Evolutionary conservation across 1,284 basidiomycete genomes (phyloP).

Genomic region (Boletus smithii): DNA sequence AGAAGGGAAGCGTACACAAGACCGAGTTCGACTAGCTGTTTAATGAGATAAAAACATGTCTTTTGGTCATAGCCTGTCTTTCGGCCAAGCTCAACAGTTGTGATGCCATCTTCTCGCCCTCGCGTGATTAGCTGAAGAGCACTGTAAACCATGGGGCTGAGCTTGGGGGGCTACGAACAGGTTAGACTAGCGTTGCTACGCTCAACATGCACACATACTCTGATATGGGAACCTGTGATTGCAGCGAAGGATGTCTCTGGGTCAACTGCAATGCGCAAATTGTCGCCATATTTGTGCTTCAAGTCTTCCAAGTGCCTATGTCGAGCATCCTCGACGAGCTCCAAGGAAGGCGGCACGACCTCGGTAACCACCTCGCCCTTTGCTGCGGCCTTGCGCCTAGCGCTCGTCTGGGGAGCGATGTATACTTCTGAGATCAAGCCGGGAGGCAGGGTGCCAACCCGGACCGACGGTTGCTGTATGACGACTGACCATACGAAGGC

Average conservation of each 20-base stretch:
- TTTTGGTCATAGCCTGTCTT: constrained; percentile 86
- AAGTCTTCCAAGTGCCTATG: constrained; percentile 53
- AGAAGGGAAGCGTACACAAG: constrained; percentile 57
- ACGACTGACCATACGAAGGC: constrained; percentile 80
- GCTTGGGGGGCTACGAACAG: constrained; percentile 58
- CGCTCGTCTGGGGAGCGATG: constrained; percentile 69
- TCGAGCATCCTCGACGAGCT: constrained; percentile 52
- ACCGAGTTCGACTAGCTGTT: constrained; percentile 67
- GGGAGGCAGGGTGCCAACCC: constrained; percentile 62
- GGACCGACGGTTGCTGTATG: constrained; percentile 65
- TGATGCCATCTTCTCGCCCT: constrained; percentile 72
- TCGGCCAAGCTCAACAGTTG: constrained; percentile 74
- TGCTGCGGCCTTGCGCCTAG: constrained; percentile 56
- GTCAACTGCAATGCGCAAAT: constrained; percentile 71
- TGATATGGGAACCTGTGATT: constrained; percentile 79
- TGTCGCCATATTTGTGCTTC: constrained; percentile 51
- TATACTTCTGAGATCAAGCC: constrained; percentile 62
- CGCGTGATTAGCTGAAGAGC: constrained; percentile 82
- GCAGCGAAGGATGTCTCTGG: constrained; percentile 71
- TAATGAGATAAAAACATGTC: constrained; percentile 82
- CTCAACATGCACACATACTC: constrained; percentile 43
- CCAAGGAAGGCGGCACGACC: constrained; percentile 43
- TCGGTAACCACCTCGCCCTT: constrained; percentile 49
- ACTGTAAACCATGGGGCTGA: constrained; percentile 83
- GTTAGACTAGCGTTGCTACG: constrained; percentile 2